These are phyloP conservation scores for Apiotrichum laibachii DNA, from an alignment of 1,284 basidiomycete genomes.

Conservation along the genomic window DNA sequence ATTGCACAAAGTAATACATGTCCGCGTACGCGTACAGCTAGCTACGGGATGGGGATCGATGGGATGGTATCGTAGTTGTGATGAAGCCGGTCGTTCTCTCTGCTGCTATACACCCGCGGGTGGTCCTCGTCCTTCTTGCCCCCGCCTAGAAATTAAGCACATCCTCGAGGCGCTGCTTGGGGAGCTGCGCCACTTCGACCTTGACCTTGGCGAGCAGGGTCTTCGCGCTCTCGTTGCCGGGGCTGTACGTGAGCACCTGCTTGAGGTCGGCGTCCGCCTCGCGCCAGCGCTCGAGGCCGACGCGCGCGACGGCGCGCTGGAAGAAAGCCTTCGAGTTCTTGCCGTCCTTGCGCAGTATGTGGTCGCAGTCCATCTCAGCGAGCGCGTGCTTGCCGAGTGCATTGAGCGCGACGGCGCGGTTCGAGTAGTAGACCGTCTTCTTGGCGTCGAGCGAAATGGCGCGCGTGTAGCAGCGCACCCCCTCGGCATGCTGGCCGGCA, in stretches of 20 bases:
- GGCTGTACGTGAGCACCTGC: constrained; percentile 36
- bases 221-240: constrained; percentile 42
- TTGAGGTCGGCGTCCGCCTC: constrained; percentile 47
- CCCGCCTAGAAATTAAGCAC: constrained; percentile 35
- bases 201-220: constrained; percentile 35
- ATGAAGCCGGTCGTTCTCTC: neutral
- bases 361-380: constrained; percentile 48
- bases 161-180: constrained; percentile 35
- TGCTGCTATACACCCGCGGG: neutral
- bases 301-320: constrained; percentile 47
- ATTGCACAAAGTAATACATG: neutral
- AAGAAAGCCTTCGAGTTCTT: constrained; percentile 51
- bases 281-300: constrained; percentile 40
- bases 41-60: too few species aligned
- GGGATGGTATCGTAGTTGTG: too few species aligned
- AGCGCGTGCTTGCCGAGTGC: constrained; percentile 39
- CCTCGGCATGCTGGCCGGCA: constrained; percentile 34
- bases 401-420: constrained; percentile 51
- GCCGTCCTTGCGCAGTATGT: constrained; percentile 43
- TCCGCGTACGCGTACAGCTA: too few species aligned
- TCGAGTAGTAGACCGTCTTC: constrained; percentile 52
- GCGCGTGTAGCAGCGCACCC: constrained; percentile 48
- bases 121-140: neutral
- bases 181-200: constrained; percentile 34
- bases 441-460: constrained; percentile 51